Evolutionary conservation across 2,329 filamentous ascomycete genomes (phyloP).

Genomic region (Fusarium penzigii): DNA sequence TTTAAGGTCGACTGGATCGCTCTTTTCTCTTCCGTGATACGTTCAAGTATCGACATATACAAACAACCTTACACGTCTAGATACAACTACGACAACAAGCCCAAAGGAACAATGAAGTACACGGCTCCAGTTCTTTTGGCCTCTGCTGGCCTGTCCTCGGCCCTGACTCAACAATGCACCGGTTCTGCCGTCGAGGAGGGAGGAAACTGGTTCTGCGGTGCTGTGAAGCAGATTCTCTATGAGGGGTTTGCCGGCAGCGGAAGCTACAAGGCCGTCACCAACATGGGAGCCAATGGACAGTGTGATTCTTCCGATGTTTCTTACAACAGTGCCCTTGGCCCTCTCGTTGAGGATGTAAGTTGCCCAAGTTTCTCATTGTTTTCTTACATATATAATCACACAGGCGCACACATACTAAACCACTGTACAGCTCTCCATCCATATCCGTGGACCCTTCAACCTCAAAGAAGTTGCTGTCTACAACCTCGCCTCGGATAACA

Average conservation of each 20-base stretch:
- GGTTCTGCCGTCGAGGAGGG: constrained; percentile 37
- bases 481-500: constrained; percentile 44
- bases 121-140: constrained; percentile 29
- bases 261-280: constrained; percentile 63
- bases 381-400: background rate
- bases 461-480: constrained; percentile 72
- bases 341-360: constrained; percentile 70
- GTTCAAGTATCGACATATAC: no score
- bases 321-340: constrained; percentile 64
- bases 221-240: constrained; percentile 69
- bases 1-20: constrained; percentile 8
- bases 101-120: constrained; percentile 34
- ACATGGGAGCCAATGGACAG: constrained; percentile 56
- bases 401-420: no score
- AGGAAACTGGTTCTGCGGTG: constrained; percentile 68
- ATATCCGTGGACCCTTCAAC: constrained; percentile 70
- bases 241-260: constrained; percentile 60
- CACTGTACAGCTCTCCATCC: constrained; percentile 61
- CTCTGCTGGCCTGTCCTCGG: constrained; percentile 32
- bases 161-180: constrained; percentile 38
- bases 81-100: background rate
- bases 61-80: background rate
- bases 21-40: constrained; percentile 15
- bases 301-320: constrained; percentile 54
- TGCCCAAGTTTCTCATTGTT: background rate